Base-by-base conservation (phyloP, 306 rosid genomes). In the Quercus agrifolia region DNA sequence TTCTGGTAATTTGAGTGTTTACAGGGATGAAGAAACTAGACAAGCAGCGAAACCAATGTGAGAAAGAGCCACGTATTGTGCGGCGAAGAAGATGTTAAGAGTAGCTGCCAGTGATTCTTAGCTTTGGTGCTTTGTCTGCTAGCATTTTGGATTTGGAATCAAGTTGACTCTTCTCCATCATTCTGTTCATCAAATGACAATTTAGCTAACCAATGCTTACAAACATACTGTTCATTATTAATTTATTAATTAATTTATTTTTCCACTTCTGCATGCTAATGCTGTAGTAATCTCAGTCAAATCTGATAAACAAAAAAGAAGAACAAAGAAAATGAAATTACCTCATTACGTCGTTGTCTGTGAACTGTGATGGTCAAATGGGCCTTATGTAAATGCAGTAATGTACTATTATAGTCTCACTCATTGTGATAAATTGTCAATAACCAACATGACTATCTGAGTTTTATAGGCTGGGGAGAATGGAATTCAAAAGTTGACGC, bases 101-200 rank as follows among this genome's bases (percentile, higher is more conserved):
- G 80, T 76, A 78, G 87, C 68, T 90, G 89, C 66, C 87, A 83
- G 76, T 71, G 84, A 87, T 73, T 85, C 87, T 82, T 57, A 77
- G 86, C 57, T 75, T 56, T 77, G 20, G 52, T 68, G 13, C 0
- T 76, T 92, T 94, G 90, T 90, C 92, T 58, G n/a, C 25, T 83
- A 71, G 88, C 59, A 64, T 83, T 91, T 90, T 92, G 97, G 97
- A 86, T 75, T 82, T 82, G 91, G 97, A 89, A 91, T 92, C 91
- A 64, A 86, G 58, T 77, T 85, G 67, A 82, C 75, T 80, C 79
- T 70, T 76, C 30, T 20, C 58, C 81, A 72, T 66, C 75, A 20
- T 31, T 74, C 77, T 71, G 4, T 77, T 82, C 61, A 44, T 33
- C 54, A 49, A 71, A 84, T 46, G 41, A 74, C 83, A 82, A 61